These are phyloP conservation scores for Platanthera guangdongensis DNA, from an alignment of 106 monocot species.

Conservation along the genomic window DNA sequence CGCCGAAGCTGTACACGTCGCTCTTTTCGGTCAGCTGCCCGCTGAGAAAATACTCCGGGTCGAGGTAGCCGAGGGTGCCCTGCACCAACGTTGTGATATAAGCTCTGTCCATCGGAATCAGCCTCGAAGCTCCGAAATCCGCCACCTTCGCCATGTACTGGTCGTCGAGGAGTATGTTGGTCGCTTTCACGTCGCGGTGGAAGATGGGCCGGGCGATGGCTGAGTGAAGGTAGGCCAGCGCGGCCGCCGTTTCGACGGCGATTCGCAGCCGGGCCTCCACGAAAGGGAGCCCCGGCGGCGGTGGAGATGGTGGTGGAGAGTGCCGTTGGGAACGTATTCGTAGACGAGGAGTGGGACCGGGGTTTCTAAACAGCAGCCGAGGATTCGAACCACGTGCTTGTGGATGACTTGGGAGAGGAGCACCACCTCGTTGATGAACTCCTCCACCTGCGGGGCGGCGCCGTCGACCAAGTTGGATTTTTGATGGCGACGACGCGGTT, in stretches of 20 bases:
- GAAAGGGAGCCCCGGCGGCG: neutral
- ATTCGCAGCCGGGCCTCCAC: slow-evolving; percentile 22
- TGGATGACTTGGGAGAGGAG: slow-evolving; percentile 26
- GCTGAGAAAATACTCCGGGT: slow-evolving; percentile 37
- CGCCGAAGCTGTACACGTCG: slow-evolving; percentile 47
- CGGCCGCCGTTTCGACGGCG: slow-evolving; percentile 20
- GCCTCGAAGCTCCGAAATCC: slow-evolving; percentile 35
- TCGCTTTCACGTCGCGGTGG: slow-evolving; percentile 34
- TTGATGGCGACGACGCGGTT: slow-evolving; percentile 32
- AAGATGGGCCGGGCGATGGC: slow-evolving; percentile 10
- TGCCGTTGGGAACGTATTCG: slow-evolving; percentile 23
- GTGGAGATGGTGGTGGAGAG: slow-evolving; percentile 16
- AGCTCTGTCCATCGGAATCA: slow-evolving; percentile 8
- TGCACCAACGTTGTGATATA: slow-evolving; percentile 22
- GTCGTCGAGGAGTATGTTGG: slow-evolving; percentile 34
- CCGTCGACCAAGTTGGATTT: neutral
- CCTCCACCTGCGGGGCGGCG: slow-evolving; percentile 6
- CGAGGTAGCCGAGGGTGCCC: slow-evolving; percentile 40
- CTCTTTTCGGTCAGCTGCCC: slow-evolving; percentile 33
- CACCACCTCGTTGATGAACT: slow-evolving; percentile 30
- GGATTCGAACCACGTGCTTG: slow-evolving; percentile 16
- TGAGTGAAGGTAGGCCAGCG: slow-evolving; percentile 26
- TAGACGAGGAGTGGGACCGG: slow-evolving; percentile 31
- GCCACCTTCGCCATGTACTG: slow-evolving; percentile 31
- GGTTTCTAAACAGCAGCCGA: slow-evolving; percentile 32